Conservation (phyloP, 2,329 filamentous ascomycete species). For the Daldinia sp. region DNA sequence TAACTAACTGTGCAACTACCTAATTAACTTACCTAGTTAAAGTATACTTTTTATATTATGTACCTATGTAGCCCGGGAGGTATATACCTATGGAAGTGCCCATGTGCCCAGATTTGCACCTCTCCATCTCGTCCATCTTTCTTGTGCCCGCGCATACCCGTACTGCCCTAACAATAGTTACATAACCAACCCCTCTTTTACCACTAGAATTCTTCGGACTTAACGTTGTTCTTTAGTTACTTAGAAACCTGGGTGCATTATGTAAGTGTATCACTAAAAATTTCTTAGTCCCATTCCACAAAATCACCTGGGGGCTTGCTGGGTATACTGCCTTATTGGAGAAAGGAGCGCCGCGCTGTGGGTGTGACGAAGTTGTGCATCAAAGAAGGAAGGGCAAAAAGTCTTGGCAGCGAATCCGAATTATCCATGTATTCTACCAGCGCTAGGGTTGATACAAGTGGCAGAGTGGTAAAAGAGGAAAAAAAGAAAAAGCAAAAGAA, state of each 20-base stretch:
- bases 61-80: no score
- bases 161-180: slow-evolving; percentile 25
- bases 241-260: slow-evolving; percentile 17
- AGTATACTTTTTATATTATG: no score
- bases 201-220: not conserved
- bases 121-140: slow-evolving; percentile 8
- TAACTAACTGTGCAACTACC: not conserved
- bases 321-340: not conserved
- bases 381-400: slow-evolving; percentile 3
- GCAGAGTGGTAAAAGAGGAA: not conserved
- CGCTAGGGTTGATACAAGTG: slow-evolving; percentile 12
- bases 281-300: not conserved
- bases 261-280: not conserved
- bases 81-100: no score
- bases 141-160: slow-evolving; percentile 1
- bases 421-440: slow-evolving; percentile 7
- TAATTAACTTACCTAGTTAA: no score
- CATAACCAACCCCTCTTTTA: slow-evolving; percentile 19
- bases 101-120: not conserved
- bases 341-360: slow-evolving; percentile 1
- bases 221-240: slow-evolving; percentile 17
- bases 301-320: not conserved
- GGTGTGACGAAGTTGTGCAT: slow-evolving; percentile 21
- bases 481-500: no score
- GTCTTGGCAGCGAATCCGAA: slow-evolving; percentile 23